Percentiles rank a stretch among this genome's conserved stretches.
These are phyloP conservation scores for Blastobotrys persicus DNA, from an alignment of 1,139 yeast genomes.

Conservation along the genomic window DNA sequence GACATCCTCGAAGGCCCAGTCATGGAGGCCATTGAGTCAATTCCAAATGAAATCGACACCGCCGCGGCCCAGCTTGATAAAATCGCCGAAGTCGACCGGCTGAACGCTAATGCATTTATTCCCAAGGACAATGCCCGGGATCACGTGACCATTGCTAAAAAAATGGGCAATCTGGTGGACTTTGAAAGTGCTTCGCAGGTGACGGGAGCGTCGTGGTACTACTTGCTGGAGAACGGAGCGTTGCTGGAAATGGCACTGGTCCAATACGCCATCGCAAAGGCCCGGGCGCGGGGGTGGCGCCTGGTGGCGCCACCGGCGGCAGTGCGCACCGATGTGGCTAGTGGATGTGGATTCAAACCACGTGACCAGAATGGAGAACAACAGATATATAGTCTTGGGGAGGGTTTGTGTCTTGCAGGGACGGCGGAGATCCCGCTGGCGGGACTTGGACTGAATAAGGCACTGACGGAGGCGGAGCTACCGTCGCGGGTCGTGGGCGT, in stretches of 20 bases:
- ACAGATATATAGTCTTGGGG: constrained; percentile 66
- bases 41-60: constrained; percentile 62
- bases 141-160: constrained; percentile 66
- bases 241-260: constrained; percentile 84
- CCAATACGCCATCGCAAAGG: constrained; percentile 68
- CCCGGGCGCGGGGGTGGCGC: constrained; percentile 64
- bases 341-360: constrained; percentile 95
- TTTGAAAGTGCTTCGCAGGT: constrained; percentile 68
- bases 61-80: constrained; percentile 50
- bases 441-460: constrained; percentile 54
- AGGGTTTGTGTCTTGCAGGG: constrained; percentile 68
- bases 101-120: constrained; percentile 25
- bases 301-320: constrained; percentile 83
- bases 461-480: constrained; percentile 35
- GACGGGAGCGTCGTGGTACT: constrained; percentile 89
- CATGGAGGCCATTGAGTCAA: constrained; percentile 43
- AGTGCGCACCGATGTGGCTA: constrained; percentile 70
- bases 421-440: constrained; percentile 97
- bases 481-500: constrained; percentile 70
- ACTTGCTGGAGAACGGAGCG: constrained; percentile 82
- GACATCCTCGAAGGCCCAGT: constrained; percentile 43
- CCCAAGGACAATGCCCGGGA: constrained; percentile 39
- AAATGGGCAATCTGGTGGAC: constrained; percentile 58
- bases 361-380: constrained; percentile 84
- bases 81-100: constrained; percentile 38